These are phyloP conservation scores for Paracamarosporium sp. DNA, from an alignment of 2,329 filamentous ascomycete species.

Conservation along the genomic window DNA sequence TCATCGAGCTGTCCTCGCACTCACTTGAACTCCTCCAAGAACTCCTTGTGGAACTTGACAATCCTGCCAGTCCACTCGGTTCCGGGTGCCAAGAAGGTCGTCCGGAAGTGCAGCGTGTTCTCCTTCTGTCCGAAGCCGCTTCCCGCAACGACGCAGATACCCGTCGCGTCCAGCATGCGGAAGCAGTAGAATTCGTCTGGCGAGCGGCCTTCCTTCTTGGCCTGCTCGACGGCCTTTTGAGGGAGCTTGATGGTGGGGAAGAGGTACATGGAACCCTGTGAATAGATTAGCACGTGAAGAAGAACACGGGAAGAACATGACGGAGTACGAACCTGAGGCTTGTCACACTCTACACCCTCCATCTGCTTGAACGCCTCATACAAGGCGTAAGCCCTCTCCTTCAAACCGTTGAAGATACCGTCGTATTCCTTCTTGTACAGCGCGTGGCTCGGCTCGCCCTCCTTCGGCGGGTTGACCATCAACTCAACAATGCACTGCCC, in stretches of 20 bases:
- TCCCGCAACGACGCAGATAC: slow-evolving; percentile 92
- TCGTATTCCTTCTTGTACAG: slow-evolving; percentile 88
- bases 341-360: slow-evolving; percentile 92
- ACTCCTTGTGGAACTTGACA: slow-evolving; percentile 87
- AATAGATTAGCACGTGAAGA: background rate
- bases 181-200: slow-evolving; percentile 96
- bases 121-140: slow-evolving; percentile 94
- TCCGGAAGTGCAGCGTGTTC: slow-evolving; percentile 90
- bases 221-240: slow-evolving; percentile 76
- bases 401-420: slow-evolving; percentile 78
- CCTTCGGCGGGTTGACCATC: slow-evolving; percentile 93
- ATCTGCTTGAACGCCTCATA: slow-evolving; percentile 91
- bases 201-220: slow-evolving; percentile 72
- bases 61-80: slow-evolving; percentile 93
- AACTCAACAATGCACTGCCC: slow-evolving; percentile 96
- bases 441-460: slow-evolving; percentile 82
- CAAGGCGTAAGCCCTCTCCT: slow-evolving; percentile 80
- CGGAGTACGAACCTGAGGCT: slow-evolving; percentile 66
- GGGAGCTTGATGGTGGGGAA: slow-evolving; percentile 92
- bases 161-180: slow-evolving; percentile 88
- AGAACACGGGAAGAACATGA: slow-evolving; percentile 9
- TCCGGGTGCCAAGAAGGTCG: slow-evolving; percentile 94
- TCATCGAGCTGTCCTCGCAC: background rate
- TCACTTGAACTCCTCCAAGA: slow-evolving; percentile 78
- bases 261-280: slow-evolving; percentile 93